phyloP scores from a whole-genome alignment of 106 monocot species.

The Dendrobium nobile region DNA sequence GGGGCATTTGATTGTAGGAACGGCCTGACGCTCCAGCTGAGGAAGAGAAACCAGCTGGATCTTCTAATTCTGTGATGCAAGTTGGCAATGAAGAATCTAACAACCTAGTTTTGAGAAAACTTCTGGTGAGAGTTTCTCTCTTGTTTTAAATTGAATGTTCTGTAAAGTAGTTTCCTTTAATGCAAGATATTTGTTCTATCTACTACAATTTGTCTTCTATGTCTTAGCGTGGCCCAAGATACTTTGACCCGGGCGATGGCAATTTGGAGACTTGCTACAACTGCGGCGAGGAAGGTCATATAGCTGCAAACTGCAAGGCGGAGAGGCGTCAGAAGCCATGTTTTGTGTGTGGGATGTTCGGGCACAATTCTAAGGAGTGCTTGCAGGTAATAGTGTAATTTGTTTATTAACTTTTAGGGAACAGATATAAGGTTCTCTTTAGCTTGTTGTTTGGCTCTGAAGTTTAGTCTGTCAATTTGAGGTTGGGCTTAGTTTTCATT shows the following conservation, averaged over 20 bases:
- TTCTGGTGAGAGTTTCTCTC: constrained; percentile 61
- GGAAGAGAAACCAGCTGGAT: constrained; percentile 17
- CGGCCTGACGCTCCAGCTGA: constrained; percentile 1
- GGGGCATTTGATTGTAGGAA: background rate
- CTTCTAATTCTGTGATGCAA: constrained; percentile 26
- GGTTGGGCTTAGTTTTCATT: background rate
- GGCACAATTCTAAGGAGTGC: constrained; percentile 68
- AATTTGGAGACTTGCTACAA: constrained; percentile 60
- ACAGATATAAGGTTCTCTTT: background rate
- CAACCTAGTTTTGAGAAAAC: constrained; percentile 70
- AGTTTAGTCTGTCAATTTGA: background rate
- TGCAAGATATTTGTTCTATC: background rate
- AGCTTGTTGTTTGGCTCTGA: background rate
- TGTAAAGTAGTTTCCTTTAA: background rate
- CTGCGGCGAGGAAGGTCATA: constrained; percentile 89
- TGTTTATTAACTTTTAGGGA: background rate
- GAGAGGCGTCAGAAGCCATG: constrained; percentile 78
- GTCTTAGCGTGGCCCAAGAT: constrained; percentile 75
- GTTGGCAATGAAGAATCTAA: constrained; percentile 30
- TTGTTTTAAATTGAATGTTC: background rate
- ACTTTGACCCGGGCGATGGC: constrained; percentile 63
- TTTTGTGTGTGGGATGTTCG: constrained; percentile 82
- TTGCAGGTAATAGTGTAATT: constrained; percentile 32
- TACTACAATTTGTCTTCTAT: background rate
- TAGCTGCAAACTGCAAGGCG: constrained; percentile 40